Evolutionary conservation across 495 filamentous ascomycete species (phyloP), one percentile per base, ranked within the genome.

Genomic region (Neurospora sp.): DNA sequence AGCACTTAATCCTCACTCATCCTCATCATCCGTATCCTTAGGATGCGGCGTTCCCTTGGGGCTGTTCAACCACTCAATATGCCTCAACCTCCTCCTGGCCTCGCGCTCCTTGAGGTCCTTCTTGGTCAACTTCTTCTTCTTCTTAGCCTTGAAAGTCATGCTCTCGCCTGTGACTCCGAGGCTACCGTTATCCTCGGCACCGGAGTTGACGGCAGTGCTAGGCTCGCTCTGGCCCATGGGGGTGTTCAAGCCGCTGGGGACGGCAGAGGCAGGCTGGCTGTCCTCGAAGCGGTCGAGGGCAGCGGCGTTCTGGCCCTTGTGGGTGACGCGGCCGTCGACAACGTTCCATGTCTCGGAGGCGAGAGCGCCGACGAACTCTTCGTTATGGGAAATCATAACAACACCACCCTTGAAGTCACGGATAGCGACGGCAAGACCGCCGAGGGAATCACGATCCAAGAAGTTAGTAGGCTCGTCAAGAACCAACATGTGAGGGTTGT

Each of bases 381-480:
- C 92, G 89, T 98, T 98, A 85, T 99, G 96, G 76, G 94, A 98
- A 79, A 99, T 99, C 91, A 99, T 97, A 74, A 98, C 93, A 3
- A 98, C 96, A 80, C 96, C 96, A 73, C 96, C 96, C 82, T 93
- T 95, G 89, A 94, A 99, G 79, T 99, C 96, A 74, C 94, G 92
- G 79, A 99, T 98, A 72, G 96, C 96, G 41, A 97, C 94, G 22
- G 96, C 94, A 71, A 99, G 86, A 80, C 95, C 96, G 76, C 96
- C 96, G 9, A 99, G 90, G 0, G 94, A 96, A 84, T 99, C 96
- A 76, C 96, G 93, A 76, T 99, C 96, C 84, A 99, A 89, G 87
- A 97, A 99, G 86, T 99, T 99, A 82, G 96, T 98, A 40, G 96
- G 96, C 83, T 99, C 96, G 89, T 99, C 96, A 17, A 99, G 91